A percentile compares a stretch with the other conserved stretches of the same genome.
Evolutionary conservation across 75 land plant species (phyloP).

Genomic region (Chamaecyparis obtusa): DNA sequence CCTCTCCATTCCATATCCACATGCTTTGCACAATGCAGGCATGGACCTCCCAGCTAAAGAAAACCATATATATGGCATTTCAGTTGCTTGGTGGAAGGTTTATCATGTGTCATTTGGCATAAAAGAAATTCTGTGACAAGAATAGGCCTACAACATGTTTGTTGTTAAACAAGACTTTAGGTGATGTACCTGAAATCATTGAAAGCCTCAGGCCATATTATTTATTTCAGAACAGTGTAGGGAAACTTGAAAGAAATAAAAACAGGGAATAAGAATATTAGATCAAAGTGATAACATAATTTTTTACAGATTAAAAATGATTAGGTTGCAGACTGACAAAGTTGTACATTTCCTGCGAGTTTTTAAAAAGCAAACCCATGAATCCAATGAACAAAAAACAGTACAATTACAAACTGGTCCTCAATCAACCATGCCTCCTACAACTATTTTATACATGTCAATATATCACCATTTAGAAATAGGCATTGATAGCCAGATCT

Average conservation of each 20-base stretch:
- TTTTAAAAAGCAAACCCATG: too few species aligned
- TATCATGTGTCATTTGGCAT: neutral
- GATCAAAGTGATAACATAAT: neutral
- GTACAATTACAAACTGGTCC: neutral
- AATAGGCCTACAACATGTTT: neutral
- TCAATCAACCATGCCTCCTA: too few species aligned
- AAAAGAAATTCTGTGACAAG: neutral
- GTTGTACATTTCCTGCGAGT: neutral
- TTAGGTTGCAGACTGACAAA: neutral
- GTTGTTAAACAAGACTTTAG: neutral
- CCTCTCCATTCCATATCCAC: neutral
- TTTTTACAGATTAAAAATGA: neutral
- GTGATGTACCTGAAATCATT: neutral
- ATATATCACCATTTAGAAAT: too few species aligned
- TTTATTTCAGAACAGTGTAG: neutral
- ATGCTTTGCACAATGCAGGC: neutral
- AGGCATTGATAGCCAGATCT: too few species aligned
- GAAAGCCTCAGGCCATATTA: neutral
- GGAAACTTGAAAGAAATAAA: neutral
- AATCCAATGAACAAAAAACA: neutral
- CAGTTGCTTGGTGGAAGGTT: neutral
- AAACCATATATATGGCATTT: neutral
- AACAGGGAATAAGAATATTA: neutral
- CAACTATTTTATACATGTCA: too few species aligned
- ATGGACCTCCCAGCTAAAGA: neutral